These are phyloP conservation scores for Nannochloropsis gaditana DNA, from an alignment of 108 stramenopile species.

Conservation along the genomic window DNA sequence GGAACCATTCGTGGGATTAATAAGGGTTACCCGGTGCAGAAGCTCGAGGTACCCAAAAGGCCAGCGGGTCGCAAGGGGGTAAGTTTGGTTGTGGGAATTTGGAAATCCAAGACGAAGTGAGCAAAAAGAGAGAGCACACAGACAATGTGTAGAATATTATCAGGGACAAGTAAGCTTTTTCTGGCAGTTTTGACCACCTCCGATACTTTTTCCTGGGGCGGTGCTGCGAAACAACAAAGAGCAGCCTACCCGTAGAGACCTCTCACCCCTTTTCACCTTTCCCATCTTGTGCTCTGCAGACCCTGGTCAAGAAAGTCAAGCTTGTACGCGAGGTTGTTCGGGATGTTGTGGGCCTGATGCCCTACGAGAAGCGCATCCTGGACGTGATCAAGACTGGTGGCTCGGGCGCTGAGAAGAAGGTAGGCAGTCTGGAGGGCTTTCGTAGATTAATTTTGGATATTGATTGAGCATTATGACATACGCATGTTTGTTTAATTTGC, in stretches of 20 bases:
- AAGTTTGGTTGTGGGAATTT: neutral
- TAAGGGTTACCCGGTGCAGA: slow-evolving; percentile 24
- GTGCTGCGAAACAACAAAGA: neutral
- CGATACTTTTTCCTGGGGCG: neutral
- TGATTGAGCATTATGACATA: too few relatives aligned
- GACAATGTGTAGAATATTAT: neutral
- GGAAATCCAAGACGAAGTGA: too few relatives aligned
- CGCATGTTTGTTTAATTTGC: too few relatives aligned
- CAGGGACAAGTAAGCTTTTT: neutral
- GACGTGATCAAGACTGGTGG: slow-evolving; percentile 99
- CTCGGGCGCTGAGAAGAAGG: slow-evolving; percentile 87
- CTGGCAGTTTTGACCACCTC: neutral
- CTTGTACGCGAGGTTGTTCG: slow-evolving; percentile 83
- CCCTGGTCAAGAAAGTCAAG: slow-evolving; percentile 54
- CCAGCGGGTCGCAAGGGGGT: slow-evolving; percentile 18
- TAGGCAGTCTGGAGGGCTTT: neutral
- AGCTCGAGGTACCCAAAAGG: slow-evolving; percentile 18
- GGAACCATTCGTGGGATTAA: slow-evolving; percentile 17
- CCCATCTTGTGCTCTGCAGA: slow-evolving; percentile 13
- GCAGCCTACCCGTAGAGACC: neutral
- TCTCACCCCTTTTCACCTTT: neutral
- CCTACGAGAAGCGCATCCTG: slow-evolving; percentile 96
- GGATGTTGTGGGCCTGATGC: slow-evolving; percentile 93
- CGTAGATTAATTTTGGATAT: too few relatives aligned
- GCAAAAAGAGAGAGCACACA: neutral